These are phyloP conservation scores for Candida rishiriensis DNA, from an alignment of 805 yeast genomes.

Conservation along the genomic window DNA sequence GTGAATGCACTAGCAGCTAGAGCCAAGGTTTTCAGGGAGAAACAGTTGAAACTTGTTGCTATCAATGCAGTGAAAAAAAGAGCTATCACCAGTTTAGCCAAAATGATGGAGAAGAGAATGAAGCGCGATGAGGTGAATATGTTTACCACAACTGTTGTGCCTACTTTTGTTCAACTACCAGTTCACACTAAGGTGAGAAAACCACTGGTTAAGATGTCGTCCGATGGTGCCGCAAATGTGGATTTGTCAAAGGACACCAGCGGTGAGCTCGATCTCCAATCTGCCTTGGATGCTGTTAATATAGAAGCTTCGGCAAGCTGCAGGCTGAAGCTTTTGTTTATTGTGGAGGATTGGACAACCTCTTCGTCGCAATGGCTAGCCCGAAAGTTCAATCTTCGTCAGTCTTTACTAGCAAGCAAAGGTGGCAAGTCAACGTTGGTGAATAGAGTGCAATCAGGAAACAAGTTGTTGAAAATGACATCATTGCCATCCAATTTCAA, in stretches of 20 bases:
- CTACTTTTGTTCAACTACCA: constrained; percentile 16
- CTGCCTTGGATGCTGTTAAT: neutral
- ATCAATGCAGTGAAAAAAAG: constrained; percentile 30
- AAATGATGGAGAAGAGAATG: constrained; percentile 31
- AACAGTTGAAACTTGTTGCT: constrained; percentile 26
- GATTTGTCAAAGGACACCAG: neutral
- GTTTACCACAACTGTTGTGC: constrained; percentile 25
- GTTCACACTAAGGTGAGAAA: constrained; percentile 42
- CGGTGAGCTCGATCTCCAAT: neutral
- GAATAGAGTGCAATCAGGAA: neutral
- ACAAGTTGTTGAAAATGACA: constrained; percentile 28
- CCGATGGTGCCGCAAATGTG: neutral
- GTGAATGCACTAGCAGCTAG: constrained; percentile 36
- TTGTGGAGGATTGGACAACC: constrained; percentile 45
- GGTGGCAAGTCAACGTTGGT: neutral
- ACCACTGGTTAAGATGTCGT: constrained; percentile 22
- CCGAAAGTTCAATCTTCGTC: constrained; percentile 37
- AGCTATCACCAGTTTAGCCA: constrained; percentile 23
- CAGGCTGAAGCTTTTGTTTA: constrained; percentile 32
- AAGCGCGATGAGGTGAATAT: constrained; percentile 34
- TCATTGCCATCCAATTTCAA: constrained; percentile 39
- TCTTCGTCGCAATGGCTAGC: constrained; percentile 47
- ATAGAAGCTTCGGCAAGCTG: constrained; percentile 5
- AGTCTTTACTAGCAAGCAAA: constrained; percentile 19
- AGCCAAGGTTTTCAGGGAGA: constrained; percentile 40